phyloP scores from a whole-genome alignment of 768 basidiomycete genomes.

The Lentinula raphanica region DNA sequence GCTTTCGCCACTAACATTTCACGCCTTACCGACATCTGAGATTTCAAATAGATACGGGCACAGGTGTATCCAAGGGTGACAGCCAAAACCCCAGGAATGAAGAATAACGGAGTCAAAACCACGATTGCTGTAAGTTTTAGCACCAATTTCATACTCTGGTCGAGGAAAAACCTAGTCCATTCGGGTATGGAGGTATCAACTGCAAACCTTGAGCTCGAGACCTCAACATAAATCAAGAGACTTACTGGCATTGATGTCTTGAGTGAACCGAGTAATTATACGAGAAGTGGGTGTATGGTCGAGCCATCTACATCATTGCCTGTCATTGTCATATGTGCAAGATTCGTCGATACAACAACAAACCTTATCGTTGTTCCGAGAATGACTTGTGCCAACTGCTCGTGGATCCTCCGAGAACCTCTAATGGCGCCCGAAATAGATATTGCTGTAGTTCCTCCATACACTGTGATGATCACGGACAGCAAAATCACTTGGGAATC shows the following conservation, averaged over 20 bases:
- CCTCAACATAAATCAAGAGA: background rate
- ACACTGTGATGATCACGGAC: conserved; percentile 22
- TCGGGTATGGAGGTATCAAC: conserved; percentile 13
- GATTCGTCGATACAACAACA: conserved; percentile 20
- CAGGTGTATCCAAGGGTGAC: conserved; percentile 24
- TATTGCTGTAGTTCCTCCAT: conserved; percentile 21
- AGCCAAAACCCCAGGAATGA: conserved; percentile 11
- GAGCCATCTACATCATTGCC: conserved; percentile 34
- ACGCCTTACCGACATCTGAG: conserved; percentile 19
- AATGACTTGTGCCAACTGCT: conserved; percentile 46
- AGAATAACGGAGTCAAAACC: conserved; percentile 15
- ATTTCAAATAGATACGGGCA: conserved; percentile 18
- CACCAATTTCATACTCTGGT: conserved; percentile 11
- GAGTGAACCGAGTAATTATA: conserved; percentile 44
- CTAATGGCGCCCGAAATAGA: conserved; percentile 27
- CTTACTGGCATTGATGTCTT: conserved; percentile 35
- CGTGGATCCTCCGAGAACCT: conserved; percentile 36
- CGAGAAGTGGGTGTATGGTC: conserved; percentile 45
- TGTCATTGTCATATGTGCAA: no score
- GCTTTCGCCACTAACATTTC: conserved; percentile 17
- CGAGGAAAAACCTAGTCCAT: conserved; percentile 4
- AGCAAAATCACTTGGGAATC: conserved; percentile 8
- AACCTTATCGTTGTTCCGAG: conserved; percentile 59
- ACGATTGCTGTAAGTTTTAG: conserved; percentile 23
- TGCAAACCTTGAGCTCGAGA: background rate